Evolutionary conservation across 257 asterid species (phyloP).

Genomic region (Cinchona pubescens): DNA sequence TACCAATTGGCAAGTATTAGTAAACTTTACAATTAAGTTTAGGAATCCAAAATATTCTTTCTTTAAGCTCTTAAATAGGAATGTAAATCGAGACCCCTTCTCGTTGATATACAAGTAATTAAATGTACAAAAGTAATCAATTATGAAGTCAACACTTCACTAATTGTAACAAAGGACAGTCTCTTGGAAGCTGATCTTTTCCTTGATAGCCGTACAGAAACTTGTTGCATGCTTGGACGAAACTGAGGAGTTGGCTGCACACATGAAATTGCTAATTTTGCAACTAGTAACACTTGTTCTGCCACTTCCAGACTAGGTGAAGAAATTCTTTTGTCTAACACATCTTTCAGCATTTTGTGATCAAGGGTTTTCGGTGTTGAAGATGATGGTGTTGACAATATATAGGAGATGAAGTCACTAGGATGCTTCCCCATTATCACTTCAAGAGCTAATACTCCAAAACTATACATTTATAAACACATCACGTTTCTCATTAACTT

Average conservation of each 20-base stretch:
- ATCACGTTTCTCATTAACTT: slow-evolving; percentile 27
- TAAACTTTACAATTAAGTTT: no score
- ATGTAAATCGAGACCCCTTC: no score
- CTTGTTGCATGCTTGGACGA: slow-evolving; percentile 35
- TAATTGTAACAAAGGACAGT: neutral
- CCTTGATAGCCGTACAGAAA: slow-evolving; percentile 22
- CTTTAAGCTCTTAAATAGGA: no score
- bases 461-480: slow-evolving; percentile 41
- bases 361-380: neutral
- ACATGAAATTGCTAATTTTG: slow-evolving; percentile 22
- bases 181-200: neutral
- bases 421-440: slow-evolving; percentile 33
- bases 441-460: slow-evolving; percentile 32
- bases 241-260: slow-evolving; percentile 21
- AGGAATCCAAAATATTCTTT: no score
- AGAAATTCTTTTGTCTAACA: slow-evolving; percentile 18
- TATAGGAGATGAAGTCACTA: slow-evolving; percentile 10
- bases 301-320: neutral
- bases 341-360: slow-evolving; percentile 1
- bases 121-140: no score
- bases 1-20: no score
- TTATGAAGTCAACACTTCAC: neutral
- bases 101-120: no score
- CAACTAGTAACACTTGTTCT: slow-evolving; percentile 13
- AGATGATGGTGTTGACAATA: neutral